A percentile compares a stretch with the other conserved stretches of the same genome.
These are phyloP conservation scores for Neonectria faginata DNA, from an alignment of 2,329 filamentous ascomycete genomes.

Conservation along the genomic window DNA sequence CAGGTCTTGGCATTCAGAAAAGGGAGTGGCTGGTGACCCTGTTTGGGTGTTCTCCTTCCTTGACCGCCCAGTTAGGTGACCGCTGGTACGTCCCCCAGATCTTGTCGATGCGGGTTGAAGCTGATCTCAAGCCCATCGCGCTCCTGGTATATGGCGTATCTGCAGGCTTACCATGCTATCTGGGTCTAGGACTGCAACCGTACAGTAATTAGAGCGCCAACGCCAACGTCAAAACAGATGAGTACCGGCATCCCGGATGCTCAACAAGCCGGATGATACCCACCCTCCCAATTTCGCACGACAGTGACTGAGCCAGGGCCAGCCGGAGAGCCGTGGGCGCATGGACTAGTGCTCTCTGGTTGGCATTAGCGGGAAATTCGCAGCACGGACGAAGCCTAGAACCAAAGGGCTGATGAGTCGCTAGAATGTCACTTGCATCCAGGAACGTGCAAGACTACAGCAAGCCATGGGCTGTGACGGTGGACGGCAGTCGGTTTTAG, in stretches of 20 bases:
- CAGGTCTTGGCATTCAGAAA: neutral
- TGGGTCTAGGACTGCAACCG: constrained; percentile 21
- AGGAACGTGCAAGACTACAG: constrained; percentile 49
- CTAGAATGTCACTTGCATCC: constrained; percentile 45
- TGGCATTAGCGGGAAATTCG: constrained; percentile 34
- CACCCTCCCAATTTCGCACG: constrained; percentile 39
- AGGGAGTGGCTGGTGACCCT: constrained; percentile 21
- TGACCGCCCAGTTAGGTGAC: constrained; percentile 20
- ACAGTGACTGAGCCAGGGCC: constrained; percentile 27
- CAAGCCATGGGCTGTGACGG: constrained; percentile 46
- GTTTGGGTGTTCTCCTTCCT: neutral
- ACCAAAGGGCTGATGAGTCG: constrained; percentile 42
- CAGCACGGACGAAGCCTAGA: constrained; percentile 36
- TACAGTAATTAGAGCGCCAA: constrained; percentile 28
- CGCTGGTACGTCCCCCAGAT: constrained; percentile 21
- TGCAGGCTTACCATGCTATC: constrained; percentile 7
- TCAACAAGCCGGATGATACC: constrained; percentile 42
- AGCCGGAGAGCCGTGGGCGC: constrained; percentile 26
- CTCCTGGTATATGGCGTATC: constrained; percentile 13
- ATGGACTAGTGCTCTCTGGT: constrained; percentile 37
- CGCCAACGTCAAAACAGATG: constrained; percentile 29
- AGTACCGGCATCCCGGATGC: constrained; percentile 47
- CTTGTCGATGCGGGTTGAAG: constrained; percentile 10
- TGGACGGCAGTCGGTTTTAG: constrained; percentile 45
- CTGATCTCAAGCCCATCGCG: constrained; percentile 21